Evolutionary conservation across 2,329 filamentous ascomycete species (phyloP), one percentile per base, ranked within the genome.

Genomic region (Ceratocystiopsis minuta): DNA sequence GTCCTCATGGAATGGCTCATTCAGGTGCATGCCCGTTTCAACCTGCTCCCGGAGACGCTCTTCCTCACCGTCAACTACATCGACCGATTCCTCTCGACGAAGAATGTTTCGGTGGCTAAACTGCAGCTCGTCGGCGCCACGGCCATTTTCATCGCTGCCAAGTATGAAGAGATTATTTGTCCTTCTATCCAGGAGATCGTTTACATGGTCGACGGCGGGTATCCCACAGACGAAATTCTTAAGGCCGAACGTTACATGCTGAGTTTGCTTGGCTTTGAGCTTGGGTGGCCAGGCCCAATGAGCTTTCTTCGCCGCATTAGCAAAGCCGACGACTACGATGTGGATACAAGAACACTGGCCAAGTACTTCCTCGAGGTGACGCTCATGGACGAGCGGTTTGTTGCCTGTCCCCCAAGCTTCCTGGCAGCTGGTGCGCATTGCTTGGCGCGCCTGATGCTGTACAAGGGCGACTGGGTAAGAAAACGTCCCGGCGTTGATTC

Each of bases 191-290:
- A 81, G 47, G 90, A 98, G 65, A 93, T 98, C 54, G 82, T 94
- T 46, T 96, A 88, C 66, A 96, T 98, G 88, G 90, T 98, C 35
- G 90, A 98, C 56, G 74, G 78, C 36, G 86, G 85, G 43, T 98
- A 95, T 62, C 81, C 72, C 3, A 70, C 74, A 15, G 87, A 95
- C 44, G 90, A 96, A 63, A 88, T 98, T 44, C 72, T 96, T 50
- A 95, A 96, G 65, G 90, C 90, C 0, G 90, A 98, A 62, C 79
- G 87, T 13, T 96, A 94, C 65, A 98, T 98, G 87, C 73, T 98
- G 40, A 92, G 76, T 60, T 93, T 95, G 80, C 75, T 98, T 42
- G 74, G 85, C 53, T 98, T 94, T 56, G 86, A 95, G 61, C 74
- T 98, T 42, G 90, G 90, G 41, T 96, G 85, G 80, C 90, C 90